Evolutionary conservation across 805 yeast genomes (phyloP), one percentile per base, ranked within the genome.

Genomic region (Wilhelminamyces savonicus): DNA sequence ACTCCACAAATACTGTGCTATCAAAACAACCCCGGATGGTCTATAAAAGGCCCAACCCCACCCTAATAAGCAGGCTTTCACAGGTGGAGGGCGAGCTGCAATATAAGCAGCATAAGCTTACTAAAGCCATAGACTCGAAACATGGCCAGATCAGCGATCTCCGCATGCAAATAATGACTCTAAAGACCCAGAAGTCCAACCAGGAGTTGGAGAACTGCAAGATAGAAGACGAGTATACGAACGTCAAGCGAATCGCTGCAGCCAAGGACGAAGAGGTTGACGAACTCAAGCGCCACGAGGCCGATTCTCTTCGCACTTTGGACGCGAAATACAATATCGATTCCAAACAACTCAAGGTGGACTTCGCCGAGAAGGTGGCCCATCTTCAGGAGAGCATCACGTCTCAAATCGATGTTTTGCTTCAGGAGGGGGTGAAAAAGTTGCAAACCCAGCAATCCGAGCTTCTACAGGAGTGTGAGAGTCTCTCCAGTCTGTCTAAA

Each of bases 151-250:
- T 17, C 16, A 6, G 16, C 9, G 8, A 12, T 13, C 16, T 23
- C 10, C 4, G 5, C 11, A 40, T 44, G 5, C 30, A 42, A 13
- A 42, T 54, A 2, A 43, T 51, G 41, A 52, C 58, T 2, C 26
- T 53, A 7, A 57, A 59, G 32, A 66, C 71, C 0, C 58, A 60
- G 30, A 56, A 53, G 20, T 62, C 60, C 7, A 53, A 54, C 15
- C 44, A 54, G 18, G 71, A 64, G 26, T 39, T 64, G 16, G 60
- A 60, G 18, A 55, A 49, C 28, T 54, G 36, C 39, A 59, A 43
- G 34, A 44, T 50, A 41, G 47, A 50, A 39, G 63, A 56, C 27
- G 59, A 55, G 13, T 40, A 63, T 15, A 53, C 52, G 11, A 59
- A 58, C 16, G 49, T 59, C 29, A 65, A 66, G 12, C 58, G 59